Evolutionary conservation across 2,329 filamentous ascomycete species (phyloP).

Genomic region (Elsinoe batatas): DNA sequence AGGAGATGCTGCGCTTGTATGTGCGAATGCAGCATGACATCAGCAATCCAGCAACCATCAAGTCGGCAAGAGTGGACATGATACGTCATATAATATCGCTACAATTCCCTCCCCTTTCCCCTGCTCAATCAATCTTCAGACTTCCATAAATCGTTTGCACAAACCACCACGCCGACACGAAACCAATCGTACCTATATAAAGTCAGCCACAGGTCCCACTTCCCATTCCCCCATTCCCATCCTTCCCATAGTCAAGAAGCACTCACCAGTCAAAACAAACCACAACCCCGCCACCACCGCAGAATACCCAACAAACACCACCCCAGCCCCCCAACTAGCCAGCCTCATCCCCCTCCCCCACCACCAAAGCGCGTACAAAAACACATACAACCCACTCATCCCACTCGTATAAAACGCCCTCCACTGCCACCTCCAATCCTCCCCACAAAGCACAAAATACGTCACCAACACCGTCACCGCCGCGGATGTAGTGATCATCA

Average conservation of each 20-base stretch:
- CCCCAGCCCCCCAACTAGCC: conserved; percentile 71
- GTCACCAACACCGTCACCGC: conserved; percentile 89
- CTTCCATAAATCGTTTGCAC: conserved; percentile 88
- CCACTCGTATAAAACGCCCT: conserved; percentile 85
- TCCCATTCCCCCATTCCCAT: no score
- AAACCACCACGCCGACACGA: conserved; percentile 90
- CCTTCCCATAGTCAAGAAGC: neutral
- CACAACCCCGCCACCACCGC: conserved; percentile 81
- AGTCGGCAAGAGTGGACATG: neutral
- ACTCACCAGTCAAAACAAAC: conserved; percentile 85
- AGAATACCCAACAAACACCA: conserved; percentile 91
- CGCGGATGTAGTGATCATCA: conserved; percentile 93
- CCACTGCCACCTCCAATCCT: conserved; percentile 99
- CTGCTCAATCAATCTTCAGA: conserved; percentile 85
- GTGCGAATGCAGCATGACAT: neutral
- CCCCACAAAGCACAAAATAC: conserved; percentile 89
- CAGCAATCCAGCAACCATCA: neutral
- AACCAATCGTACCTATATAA: conserved; percentile 75
- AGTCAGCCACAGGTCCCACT: neutral
- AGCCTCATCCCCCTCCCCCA: conserved; percentile 82
- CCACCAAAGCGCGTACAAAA: conserved; percentile 82
- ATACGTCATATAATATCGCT: neutral
- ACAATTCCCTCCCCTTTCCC: neutral
- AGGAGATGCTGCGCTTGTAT: no score
- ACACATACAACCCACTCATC: conserved; percentile 84